Conservation (phyloP, 306 rosid species). For the Pterocarpus macrocarpus region DNA sequence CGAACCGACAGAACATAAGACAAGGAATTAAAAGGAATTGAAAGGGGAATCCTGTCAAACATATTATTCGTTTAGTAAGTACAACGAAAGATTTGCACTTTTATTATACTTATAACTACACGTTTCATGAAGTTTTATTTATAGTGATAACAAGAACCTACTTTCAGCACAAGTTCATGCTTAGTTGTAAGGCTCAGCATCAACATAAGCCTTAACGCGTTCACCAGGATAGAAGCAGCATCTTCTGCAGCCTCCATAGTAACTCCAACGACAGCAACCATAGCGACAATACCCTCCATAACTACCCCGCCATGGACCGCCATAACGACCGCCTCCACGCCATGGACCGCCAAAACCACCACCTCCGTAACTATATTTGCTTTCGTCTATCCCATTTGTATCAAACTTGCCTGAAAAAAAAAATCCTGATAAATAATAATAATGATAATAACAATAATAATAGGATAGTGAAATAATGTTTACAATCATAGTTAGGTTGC, state of each 20-base stretch:
- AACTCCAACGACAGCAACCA: conserved; percentile 34
- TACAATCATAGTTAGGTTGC: background rate
- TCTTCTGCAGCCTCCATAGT: conserved; percentile 12
- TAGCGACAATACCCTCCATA: background rate
- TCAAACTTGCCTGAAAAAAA: background rate
- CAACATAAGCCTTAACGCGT: background rate
- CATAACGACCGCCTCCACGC: no score
- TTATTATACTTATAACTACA: background rate
- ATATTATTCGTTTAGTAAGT: background rate
- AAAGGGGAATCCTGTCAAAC: background rate
- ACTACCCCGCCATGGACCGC: background rate
- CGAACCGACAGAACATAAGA: no score
- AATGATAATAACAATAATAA: background rate
- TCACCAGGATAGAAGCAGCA: conserved; percentile 17
- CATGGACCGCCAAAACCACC: no score
- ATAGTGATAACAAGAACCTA: background rate
- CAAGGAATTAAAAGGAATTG: background rate
- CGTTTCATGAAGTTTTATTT: conserved; percentile 30
- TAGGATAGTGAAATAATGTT: background rate
- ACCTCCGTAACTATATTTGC: background rate
- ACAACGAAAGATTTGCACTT: background rate
- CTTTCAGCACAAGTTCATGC: background rate
- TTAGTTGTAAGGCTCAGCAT: conserved; percentile 26
- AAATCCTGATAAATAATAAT: background rate
- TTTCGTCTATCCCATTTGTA: background rate